These are phyloP conservation scores for Penicillium roqueforti DNA, from an alignment of 495 filamentous ascomycete genomes.

Conservation along the genomic window DNA sequence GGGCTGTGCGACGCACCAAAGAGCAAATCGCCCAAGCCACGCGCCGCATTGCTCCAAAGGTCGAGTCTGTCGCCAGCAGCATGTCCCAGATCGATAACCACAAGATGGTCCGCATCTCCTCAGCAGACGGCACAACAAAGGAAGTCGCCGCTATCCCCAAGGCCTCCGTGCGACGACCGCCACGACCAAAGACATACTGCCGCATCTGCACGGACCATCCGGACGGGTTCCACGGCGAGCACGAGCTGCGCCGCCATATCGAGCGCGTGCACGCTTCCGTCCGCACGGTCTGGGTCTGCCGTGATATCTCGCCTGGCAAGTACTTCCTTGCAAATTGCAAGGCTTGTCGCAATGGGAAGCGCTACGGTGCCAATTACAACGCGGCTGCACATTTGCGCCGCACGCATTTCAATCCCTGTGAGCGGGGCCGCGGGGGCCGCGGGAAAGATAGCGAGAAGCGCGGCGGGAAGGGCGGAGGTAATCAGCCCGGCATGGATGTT, in stretches of 20 bases:
- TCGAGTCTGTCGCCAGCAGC: constrained; percentile 23
- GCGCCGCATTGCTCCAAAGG: constrained; percentile 46
- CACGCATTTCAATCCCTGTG: constrained; percentile 74
- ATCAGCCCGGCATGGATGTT: constrained; percentile 74
- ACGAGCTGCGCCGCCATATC: constrained; percentile 84
- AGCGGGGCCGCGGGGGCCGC: constrained; percentile 51
- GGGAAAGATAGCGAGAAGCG: constrained; percentile 60
- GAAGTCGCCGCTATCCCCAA: constrained; percentile 63
- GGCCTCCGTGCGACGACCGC: constrained; percentile 67
- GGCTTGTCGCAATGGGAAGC: constrained; percentile 70
- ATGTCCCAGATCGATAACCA: constrained; percentile 28
- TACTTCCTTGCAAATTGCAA: constrained; percentile 81
- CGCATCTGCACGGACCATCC: constrained; percentile 68
- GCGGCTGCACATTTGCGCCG: constrained; percentile 88
- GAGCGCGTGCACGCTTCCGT: constrained; percentile 71
- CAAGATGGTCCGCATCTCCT: constrained; percentile 53
- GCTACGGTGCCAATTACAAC: constrained; percentile 92
- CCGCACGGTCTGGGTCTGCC: constrained; percentile 77
- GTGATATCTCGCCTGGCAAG: constrained; percentile 57
- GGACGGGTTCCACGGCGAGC: constrained; percentile 87
- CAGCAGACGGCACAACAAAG: constrained; percentile 56
- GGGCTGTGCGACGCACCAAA: constrained; percentile 40
- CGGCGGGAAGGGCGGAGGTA: constrained; percentile 79
- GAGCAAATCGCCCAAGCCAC: constrained; percentile 42
- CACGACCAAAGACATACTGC: constrained; percentile 73